Percentiles rank a stretch among this genome's conserved stretches.
phyloP scores from a whole-genome alignment of 139 green algal genomes.

The Chlamydomonas sp. region DNA sequence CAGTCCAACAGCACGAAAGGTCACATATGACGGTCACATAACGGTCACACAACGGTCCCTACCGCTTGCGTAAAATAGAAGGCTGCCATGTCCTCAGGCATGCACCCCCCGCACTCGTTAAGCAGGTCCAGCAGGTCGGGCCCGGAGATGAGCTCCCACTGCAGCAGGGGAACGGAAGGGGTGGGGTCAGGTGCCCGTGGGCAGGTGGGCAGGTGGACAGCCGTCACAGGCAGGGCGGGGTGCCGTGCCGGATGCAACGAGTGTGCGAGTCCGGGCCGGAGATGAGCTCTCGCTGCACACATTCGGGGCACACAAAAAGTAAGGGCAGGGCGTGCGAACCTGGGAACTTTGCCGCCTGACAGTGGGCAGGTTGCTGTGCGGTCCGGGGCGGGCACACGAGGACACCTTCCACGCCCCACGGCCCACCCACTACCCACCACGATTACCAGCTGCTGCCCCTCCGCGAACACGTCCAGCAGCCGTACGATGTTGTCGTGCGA shows the following conservation, averaged over 20 bases:
- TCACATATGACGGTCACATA: too few species aligned
- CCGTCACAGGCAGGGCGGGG: not conserved
- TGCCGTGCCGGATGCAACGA: not conserved
- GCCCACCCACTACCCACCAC: conserved; percentile 38
- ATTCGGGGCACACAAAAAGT: too few species aligned
- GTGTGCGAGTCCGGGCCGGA: not conserved
- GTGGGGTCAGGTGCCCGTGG: too few species aligned
- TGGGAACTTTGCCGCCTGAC: too few species aligned
- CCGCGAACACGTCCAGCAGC: conserved; percentile 77
- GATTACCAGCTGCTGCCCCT: conserved; percentile 58
- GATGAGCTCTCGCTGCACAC: too few species aligned
- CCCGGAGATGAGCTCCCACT: conserved; percentile 87
- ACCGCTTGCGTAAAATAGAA: conserved; percentile 70
- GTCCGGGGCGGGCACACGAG: too few species aligned
- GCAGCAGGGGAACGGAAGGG: not conserved
- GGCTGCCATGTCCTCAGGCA: conserved; percentile 73
- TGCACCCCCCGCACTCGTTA: conserved; percentile 70
- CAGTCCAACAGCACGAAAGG: too few species aligned
- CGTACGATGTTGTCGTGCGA: conserved; percentile 73
- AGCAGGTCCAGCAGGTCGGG: conserved; percentile 88
- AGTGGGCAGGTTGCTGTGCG: too few species aligned
- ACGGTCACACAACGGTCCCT: not conserved
- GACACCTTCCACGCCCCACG: not conserved
- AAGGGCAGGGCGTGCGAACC: too few species aligned
- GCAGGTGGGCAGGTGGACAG: too few species aligned